Percentiles rank a stretch among this genome's conserved stretches.
Evolutionary conservation across 1,139 yeast species (phyloP).

Genomic region (Sugiyamaella neomexicana): DNA sequence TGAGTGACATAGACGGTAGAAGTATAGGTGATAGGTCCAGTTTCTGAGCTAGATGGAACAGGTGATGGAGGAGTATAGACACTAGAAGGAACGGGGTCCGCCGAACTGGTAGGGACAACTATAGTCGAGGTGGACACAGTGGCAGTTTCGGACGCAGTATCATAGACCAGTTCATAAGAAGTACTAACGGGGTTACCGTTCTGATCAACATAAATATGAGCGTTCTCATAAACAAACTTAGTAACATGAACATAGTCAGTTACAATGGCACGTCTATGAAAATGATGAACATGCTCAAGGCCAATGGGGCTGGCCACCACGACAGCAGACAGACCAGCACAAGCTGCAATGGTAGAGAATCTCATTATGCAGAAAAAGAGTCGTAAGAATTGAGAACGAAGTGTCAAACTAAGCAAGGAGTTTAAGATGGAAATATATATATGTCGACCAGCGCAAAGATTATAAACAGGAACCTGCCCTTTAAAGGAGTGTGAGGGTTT

Average conservation of each 20-base stretch:
- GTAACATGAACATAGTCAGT: constrained; percentile 40
- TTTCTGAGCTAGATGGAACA: constrained; percentile 18
- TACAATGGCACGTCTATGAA: constrained; percentile 36
- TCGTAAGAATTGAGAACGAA: neutral
- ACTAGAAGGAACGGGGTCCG: constrained; percentile 21
- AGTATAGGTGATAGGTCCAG: constrained; percentile 21
- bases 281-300: constrained; percentile 13
- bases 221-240: constrained; percentile 38
- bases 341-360: constrained; percentile 20
- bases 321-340: constrained; percentile 16
- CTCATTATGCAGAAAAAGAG: constrained; percentile 20
- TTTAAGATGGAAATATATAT: constrained; percentile 1
- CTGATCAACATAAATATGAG: constrained; percentile 40
- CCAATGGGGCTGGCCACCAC: constrained; percentile 18
- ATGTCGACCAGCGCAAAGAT: no score
- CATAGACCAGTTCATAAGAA: constrained; percentile 32
- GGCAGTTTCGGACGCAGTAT: constrained; percentile 24
- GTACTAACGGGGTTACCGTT: constrained; percentile 40
- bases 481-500: constrained; percentile 7
- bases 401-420: neutral
- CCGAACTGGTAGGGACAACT: constrained; percentile 13
- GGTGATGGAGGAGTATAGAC: constrained; percentile 19
- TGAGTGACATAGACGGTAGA: constrained; percentile 21
- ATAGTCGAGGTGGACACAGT: constrained; percentile 19
- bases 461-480: constrained; percentile 15